phyloP scores from a whole-genome alignment of 345 rosid species.

The Ricinus communis region DNA sequence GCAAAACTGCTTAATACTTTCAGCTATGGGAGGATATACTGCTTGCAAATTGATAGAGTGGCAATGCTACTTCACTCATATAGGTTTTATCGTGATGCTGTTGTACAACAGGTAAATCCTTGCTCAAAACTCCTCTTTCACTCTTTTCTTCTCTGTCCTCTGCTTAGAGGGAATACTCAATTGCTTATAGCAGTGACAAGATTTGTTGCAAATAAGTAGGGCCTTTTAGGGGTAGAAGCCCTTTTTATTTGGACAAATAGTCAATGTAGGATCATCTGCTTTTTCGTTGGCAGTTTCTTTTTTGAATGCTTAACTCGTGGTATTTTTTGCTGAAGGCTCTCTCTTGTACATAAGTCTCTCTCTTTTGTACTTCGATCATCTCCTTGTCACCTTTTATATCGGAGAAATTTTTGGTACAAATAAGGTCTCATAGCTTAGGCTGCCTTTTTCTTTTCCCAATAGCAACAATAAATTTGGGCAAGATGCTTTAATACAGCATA shows the following conservation, averaged over 20 bases:
- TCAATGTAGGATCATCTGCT: background rate
- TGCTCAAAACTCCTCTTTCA: background rate
- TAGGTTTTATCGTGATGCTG: constrained; percentile 96
- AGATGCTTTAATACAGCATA: background rate
- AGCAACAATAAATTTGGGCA: background rate
- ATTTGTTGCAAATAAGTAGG: background rate
- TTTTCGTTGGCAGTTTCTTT: background rate
- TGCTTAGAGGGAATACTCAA: background rate
- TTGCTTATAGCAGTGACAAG: background rate
- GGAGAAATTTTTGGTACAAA: background rate
- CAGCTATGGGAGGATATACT: constrained; percentile 99
- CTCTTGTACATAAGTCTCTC: background rate
- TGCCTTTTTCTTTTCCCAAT: background rate
- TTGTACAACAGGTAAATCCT: constrained; percentile 72
- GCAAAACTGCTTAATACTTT: constrained; percentile 22
- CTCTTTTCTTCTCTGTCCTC: constrained; percentile 1
- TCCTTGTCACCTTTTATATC: background rate
- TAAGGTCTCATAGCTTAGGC: background rate
- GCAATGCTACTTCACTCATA: constrained; percentile 90
- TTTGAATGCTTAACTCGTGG: background rate
- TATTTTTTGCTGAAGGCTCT: background rate
- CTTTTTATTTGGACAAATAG: background rate
- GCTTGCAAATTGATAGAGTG: constrained; percentile 95
- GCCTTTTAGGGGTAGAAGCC: background rate
- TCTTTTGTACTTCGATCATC: background rate